phyloP scores from a whole-genome alignment of 164 flowering plant species.

The Tinospora cordifolia region DNA sequence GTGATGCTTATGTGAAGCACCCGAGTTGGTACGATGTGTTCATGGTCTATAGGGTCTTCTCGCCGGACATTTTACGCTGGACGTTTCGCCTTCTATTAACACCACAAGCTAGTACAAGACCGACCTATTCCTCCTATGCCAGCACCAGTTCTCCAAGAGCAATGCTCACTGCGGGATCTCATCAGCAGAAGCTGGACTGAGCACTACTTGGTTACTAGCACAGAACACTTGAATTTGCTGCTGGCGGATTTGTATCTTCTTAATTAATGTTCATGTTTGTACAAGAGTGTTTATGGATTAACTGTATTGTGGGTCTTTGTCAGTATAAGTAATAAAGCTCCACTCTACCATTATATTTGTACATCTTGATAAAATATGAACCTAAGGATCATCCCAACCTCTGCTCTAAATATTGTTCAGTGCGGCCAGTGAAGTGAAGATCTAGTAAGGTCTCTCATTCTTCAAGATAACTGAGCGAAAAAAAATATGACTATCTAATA shows the following conservation, averaged over 20 bases:
- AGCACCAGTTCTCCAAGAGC: slow-evolving; percentile 39
- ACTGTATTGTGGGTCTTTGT: not conserved
- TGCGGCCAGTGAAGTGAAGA: too few species aligned
- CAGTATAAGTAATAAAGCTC: not conserved
- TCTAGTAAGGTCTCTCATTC: too few species aligned
- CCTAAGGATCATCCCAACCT: too few species aligned
- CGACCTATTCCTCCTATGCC: slow-evolving; percentile 24
- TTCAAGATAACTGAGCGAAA: too few species aligned
- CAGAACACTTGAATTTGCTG: not conserved
- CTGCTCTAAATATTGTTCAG: too few species aligned
- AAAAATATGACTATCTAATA: too few species aligned
- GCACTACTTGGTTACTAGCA: not conserved
- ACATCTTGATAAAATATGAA: too few species aligned
- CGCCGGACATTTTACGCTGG: slow-evolving; percentile 69
- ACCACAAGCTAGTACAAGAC: slow-evolving; percentile 23
- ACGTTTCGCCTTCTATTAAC: slow-evolving; percentile 56
- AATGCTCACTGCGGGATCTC: slow-evolving; percentile 8
- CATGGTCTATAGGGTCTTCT: slow-evolving; percentile 61
- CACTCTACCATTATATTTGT: too few species aligned
- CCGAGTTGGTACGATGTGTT: slow-evolving; percentile 84
- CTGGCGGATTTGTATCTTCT: not conserved
- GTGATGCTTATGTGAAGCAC: slow-evolving; percentile 66
- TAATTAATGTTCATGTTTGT: not conserved
- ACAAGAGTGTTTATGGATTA: not conserved
- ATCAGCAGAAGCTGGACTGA: not conserved